A percentile compares a stretch with the other conserved stretches of the same genome.
Conservation (phyloP, 179 eudicot genomes). For the Carnegiea gigantea region DNA sequence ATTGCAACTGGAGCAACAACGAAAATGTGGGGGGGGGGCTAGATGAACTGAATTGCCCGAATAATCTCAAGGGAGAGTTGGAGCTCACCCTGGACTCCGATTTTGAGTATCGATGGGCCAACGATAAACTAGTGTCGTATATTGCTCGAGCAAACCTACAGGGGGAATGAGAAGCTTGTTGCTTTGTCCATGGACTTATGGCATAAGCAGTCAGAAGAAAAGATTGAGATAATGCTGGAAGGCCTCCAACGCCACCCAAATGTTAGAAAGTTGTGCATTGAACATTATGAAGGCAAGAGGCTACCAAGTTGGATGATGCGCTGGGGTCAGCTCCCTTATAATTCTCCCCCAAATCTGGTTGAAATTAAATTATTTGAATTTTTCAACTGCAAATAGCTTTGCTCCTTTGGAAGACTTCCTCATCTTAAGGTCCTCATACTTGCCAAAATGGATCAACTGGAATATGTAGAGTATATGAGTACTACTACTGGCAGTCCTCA, state of each 20-base stretch:
- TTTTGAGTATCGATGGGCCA: background rate
- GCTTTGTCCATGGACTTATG: background rate
- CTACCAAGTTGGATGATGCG: background rate
- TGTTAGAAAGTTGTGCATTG: background rate
- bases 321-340: background rate
- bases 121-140: background rate
- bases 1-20: background rate
- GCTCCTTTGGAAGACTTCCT: too few relatives aligned
- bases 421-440: too few relatives aligned
- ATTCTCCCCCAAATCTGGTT: too few relatives aligned
- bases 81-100: background rate
- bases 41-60: background rate
- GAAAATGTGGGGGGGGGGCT: background rate
- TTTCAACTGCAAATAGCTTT: too few relatives aligned
- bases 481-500: too few relatives aligned
- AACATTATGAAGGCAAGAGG: background rate
- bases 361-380: too few relatives aligned
- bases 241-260: background rate
- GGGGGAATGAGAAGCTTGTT: background rate
- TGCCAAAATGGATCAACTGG: too few relatives aligned
- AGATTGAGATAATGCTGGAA: background rate
- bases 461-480: too few relatives aligned
- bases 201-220: background rate
- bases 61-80: background rate
- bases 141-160: background rate